These are phyloP conservation scores for Moelleriella libera DNA, from an alignment of 2,329 filamentous ascomycete species.

Conservation along the genomic window DNA sequence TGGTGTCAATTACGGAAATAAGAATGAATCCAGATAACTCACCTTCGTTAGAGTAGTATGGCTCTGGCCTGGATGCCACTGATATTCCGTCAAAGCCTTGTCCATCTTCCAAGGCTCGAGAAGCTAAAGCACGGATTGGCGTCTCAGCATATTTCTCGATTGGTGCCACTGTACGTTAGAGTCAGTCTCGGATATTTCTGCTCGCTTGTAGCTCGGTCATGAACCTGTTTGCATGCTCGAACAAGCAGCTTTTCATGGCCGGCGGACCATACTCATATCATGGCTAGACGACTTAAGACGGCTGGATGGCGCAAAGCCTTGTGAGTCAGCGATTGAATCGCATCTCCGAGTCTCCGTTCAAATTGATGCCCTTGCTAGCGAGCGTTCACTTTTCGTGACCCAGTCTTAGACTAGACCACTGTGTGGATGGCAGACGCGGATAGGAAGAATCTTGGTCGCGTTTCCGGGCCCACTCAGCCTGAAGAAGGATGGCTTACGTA, in stretches of 20 bases:
- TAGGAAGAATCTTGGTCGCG: too few relatives aligned
- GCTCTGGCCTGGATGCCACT: slow-evolving; percentile 8
- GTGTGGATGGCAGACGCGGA: too few relatives aligned
- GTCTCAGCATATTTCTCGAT: slow-evolving; percentile 3
- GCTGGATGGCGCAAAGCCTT: too few relatives aligned
- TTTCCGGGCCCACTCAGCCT: too few relatives aligned
- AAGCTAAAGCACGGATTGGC: background rate
- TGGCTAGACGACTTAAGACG: too few relatives aligned
- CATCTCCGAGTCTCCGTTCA: too few relatives aligned
- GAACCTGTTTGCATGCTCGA: slow-evolving; percentile 1
- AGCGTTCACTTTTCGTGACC: too few relatives aligned
- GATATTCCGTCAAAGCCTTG: background rate
- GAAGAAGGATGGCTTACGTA: too few relatives aligned
- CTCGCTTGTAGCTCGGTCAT: background rate
- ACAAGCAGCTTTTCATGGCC: background rate
- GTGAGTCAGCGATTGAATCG: too few relatives aligned
- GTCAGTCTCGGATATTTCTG: background rate
- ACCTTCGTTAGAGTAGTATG: slow-evolving; percentile 50
- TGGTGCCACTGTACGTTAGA: slow-evolving; percentile 10
- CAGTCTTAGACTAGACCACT: too few relatives aligned
- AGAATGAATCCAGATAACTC: background rate
- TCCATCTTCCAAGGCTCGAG: slow-evolving; percentile 1
- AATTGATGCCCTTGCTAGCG: too few relatives aligned
- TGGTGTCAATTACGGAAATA: background rate
- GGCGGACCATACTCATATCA: background rate